These are phyloP conservation scores for Claviceps maximensis DNA, from an alignment of 2,329 filamentous ascomycete genomes.

Conservation along the genomic window DNA sequence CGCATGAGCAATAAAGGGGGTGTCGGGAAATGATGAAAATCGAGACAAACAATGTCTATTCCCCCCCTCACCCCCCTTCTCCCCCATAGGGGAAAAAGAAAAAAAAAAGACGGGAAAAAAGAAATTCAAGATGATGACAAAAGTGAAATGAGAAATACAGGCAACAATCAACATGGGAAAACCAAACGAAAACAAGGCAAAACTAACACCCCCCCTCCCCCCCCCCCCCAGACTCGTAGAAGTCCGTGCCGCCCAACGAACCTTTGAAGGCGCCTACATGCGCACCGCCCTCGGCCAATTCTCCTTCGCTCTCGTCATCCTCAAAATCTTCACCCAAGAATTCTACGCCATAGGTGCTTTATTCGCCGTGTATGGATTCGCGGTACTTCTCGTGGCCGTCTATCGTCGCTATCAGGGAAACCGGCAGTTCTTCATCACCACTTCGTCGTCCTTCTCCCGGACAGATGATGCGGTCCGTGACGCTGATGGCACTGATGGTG, in stretches of 20 bases:
- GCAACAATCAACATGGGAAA: neutral
- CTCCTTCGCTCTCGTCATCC: slow-evolving; percentile 81
- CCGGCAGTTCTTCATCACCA: slow-evolving; percentile 68
- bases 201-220: neutral
- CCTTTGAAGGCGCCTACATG: slow-evolving; percentile 94
- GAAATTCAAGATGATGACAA: neutral
- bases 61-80: too few species aligned
- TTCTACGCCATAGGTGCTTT: slow-evolving; percentile 96
- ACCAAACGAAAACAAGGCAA: neutral
- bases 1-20: too few species aligned
- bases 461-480: neutral
- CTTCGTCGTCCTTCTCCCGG: too few species aligned
- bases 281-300: slow-evolving; percentile 91
- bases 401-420: slow-evolving; percentile 88
- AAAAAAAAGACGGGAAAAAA: neutral
- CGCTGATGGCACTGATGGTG: neutral
- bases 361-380: slow-evolving; percentile 82
- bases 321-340: slow-evolving; percentile 87
- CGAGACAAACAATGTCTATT: too few species aligned
- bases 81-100: too few species aligned
- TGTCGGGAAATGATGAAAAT: too few species aligned
- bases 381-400: slow-evolving; percentile 68
- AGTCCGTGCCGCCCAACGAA: slow-evolving; percentile 86
- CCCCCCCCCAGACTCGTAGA: slow-evolving; percentile 55
- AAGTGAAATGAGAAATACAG: neutral